A percentile compares a stretch with the other conserved stretches of the same genome.
These are phyloP conservation scores for Claviceps sp. DNA, from an alignment of 2,329 filamentous ascomycete species.

Conservation along the genomic window DNA sequence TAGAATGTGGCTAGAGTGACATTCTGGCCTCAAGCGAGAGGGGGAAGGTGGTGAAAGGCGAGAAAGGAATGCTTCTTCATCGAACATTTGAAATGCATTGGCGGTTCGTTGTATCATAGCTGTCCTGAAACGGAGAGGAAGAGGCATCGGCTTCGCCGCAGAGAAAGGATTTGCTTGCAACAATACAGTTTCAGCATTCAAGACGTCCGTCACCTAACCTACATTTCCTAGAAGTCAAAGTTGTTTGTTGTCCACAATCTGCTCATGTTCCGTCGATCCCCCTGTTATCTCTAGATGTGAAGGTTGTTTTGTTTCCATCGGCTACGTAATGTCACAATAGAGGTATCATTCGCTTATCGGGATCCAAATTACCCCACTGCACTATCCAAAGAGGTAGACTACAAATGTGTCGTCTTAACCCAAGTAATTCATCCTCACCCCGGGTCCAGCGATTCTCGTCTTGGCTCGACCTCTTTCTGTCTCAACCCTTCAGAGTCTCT, in stretches of 20 bases:
- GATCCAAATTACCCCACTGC: too few relatives aligned
- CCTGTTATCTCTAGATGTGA: too few relatives aligned
- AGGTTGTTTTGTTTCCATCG: too few relatives aligned
- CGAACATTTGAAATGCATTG: neutral
- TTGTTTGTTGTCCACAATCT: neutral
- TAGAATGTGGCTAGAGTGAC: neutral
- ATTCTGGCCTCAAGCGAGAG: neutral
- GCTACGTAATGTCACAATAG: too few relatives aligned
- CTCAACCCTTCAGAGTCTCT: conserved; percentile 13
- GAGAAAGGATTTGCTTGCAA: neutral
- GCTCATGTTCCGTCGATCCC: too few relatives aligned
- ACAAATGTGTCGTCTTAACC: neutral
- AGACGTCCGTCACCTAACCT: neutral
- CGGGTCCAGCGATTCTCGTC: too few relatives aligned
- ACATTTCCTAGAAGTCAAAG: neutral
- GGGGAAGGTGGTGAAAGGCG: neutral
- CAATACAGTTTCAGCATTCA: neutral
- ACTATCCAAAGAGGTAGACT: too few relatives aligned
- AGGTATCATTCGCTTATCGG: too few relatives aligned
- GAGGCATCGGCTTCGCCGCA: neutral
- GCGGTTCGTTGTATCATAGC: neutral
- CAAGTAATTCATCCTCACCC: neutral
- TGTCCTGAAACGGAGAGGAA: neutral
- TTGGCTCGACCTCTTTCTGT: too few relatives aligned
- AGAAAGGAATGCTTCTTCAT: neutral